Percentiles rank a stretch among this genome's conserved stretches.
Conservation (phyloP, 2,329 filamentous ascomycete species). For the Trichothecium sympodiale region DNA sequence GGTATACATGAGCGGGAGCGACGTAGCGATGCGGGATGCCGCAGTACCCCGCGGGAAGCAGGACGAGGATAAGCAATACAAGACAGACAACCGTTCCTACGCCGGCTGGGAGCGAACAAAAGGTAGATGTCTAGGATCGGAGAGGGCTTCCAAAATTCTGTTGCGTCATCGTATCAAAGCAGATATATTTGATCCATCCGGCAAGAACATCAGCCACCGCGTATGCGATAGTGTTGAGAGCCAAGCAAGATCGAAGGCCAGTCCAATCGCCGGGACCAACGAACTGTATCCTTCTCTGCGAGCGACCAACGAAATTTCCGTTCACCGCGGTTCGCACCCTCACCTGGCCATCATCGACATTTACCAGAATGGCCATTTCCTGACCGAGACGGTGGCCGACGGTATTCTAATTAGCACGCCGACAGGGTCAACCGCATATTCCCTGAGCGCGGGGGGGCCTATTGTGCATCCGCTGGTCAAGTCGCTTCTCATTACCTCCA, state of each 20-base stretch:
- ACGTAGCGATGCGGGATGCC: conserved; percentile 35
- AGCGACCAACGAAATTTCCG: conserved; percentile 90
- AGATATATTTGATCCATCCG: conserved; percentile 65
- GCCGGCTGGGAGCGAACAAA: conserved; percentile 59
- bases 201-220: conserved; percentile 44
- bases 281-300: conserved; percentile 35
- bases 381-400: conserved; percentile 91
- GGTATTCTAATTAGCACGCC: conserved; percentile 91
- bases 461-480: conserved; percentile 92
- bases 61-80: conserved; percentile 9
- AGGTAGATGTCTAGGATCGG: conserved; percentile 71
- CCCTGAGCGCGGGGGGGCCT: conserved; percentile 79
- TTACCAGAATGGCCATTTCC: conserved; percentile 74
- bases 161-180: conserved; percentile 81
- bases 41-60: conserved; percentile 20
- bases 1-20: conserved; percentile 70
- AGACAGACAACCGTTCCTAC: conserved; percentile 8
- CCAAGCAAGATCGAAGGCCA: conserved; percentile 26
- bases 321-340: conserved; percentile 69
- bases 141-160: conserved; percentile 67
- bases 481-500: conserved; percentile 81
- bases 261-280: conserved; percentile 21
- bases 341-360: conserved; percentile 90
- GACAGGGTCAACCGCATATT: conserved; percentile 92
- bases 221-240: conserved; percentile 34